Percentiles rank a stretch among this genome's conserved stretches.
These are phyloP conservation scores for Leccinum rimulosum DNA, from an alignment of 768 basidiomycete genomes.

Conservation along the genomic window DNA sequence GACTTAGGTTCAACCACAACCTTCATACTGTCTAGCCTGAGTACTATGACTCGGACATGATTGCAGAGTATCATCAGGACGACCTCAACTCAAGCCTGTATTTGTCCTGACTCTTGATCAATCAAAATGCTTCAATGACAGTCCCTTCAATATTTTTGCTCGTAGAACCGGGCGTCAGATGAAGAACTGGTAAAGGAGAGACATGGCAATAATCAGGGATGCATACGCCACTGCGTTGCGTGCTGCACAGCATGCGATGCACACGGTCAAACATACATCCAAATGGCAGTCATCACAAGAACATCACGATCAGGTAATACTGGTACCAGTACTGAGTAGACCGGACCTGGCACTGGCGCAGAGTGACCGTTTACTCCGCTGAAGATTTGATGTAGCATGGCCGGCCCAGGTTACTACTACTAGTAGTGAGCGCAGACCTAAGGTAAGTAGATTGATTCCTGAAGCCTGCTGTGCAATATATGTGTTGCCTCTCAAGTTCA, in stretches of 20 bases:
- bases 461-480: not conserved
- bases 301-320: not conserved
- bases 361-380: not conserved
- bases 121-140: no score
- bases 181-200: not conserved
- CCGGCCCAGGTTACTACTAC: not conserved
- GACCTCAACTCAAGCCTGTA: no score
- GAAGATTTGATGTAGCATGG: not conserved
- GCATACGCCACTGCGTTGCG: no score
- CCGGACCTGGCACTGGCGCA: not conserved
- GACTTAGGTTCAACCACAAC: no score
- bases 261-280: not conserved
- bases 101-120: no score
- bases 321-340: no score
- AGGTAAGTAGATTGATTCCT: not conserved
- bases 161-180: no score
- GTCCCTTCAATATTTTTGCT: no score
- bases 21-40: no score
- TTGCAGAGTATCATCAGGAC: no score
- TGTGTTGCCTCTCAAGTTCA: not conserved
- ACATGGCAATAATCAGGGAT: not conserved
- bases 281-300: not conserved
- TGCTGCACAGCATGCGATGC: no score
- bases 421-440: not conserved
- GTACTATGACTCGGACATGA: no score